Evolutionary conservation across 179 eudicot species (phyloP).

Genomic region (Dionaea muscipula): DNA sequence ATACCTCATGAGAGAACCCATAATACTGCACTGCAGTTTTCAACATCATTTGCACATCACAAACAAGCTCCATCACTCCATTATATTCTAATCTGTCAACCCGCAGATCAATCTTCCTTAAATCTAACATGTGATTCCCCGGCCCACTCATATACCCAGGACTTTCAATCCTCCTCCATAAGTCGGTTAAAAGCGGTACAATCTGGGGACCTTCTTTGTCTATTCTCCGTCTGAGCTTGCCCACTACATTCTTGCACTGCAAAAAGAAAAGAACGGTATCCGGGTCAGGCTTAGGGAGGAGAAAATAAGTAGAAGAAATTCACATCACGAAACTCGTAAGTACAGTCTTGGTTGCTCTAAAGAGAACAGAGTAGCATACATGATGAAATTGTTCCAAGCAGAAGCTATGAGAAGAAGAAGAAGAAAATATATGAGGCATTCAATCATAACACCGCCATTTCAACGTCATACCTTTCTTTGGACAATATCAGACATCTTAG

Average conservation of each 20-base stretch:
- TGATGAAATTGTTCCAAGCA: too few relatives aligned
- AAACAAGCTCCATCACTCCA: constrained; percentile 68
- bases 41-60: constrained; percentile 77
- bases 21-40: constrained; percentile 61
- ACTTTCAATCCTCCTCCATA: constrained; percentile 67
- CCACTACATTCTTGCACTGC: constrained; percentile 82
- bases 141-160: constrained; percentile 34
- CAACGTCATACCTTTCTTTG: constrained; percentile 59
- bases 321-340: too few relatives aligned
- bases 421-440: not conserved
- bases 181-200: constrained; percentile 68
- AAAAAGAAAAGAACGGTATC: constrained; percentile 6
- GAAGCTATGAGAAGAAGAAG: not conserved
- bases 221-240: constrained; percentile 69
- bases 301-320: too few relatives aligned
- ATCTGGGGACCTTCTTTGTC: constrained; percentile 74
- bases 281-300: too few relatives aligned
- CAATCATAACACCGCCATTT: too few relatives aligned
- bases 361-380: too few relatives aligned
- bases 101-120: constrained; percentile 57
- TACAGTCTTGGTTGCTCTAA: too few relatives aligned
- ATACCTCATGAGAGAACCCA: constrained; percentile 79
- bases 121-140: constrained; percentile 45
- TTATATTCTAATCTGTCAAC: constrained; percentile 55
- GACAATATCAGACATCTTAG: constrained; percentile 60